phyloP scores from a whole-genome alignment of 2,329 filamentous ascomycete species.

The Hypoxylon sp. region DNA sequence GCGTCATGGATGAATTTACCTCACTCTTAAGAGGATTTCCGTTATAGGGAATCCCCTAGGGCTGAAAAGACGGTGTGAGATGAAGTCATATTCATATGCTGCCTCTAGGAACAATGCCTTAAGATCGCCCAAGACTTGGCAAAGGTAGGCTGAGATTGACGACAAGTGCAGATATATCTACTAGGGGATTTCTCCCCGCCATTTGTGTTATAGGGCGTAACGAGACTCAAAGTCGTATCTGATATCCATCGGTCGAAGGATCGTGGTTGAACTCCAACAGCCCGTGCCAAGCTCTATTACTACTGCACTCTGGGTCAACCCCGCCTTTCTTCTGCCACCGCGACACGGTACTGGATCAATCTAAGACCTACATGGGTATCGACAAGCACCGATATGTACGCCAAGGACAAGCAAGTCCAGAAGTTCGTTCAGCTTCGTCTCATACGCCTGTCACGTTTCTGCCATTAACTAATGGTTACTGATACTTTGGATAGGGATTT shows the following conservation, averaged over 20 bases:
- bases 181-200: neutral
- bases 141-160: conserved; percentile 30
- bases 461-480: conserved; percentile 18
- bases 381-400: conserved; percentile 37
- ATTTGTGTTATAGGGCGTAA: conserved; percentile 18
- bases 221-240: conserved; percentile 29
- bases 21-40: conserved; percentile 39
- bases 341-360: conserved; percentile 42
- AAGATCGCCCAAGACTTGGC: conserved; percentile 27
- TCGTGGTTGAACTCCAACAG: conserved; percentile 41
- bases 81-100: conserved; percentile 30
- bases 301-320: conserved; percentile 36
- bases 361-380: conserved; percentile 38
- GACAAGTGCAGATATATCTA: conserved; percentile 34
- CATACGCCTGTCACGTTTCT: conserved; percentile 12
- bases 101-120: conserved; percentile 10
- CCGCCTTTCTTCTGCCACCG: conserved; percentile 40
- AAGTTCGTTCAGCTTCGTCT: conserved; percentile 18
- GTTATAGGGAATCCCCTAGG: conserved; percentile 29
- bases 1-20: conserved; percentile 22
- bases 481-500: conserved; percentile 7
- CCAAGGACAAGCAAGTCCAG: conserved; percentile 32
- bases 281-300: conserved; percentile 42
- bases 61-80: conserved; percentile 48
- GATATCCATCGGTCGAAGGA: conserved; percentile 40